A percentile compares a stretch with the other conserved stretches of the same genome.
phyloP scores from a whole-genome alignment of 2,329 filamentous ascomycete genomes.

The Cladosporium phlei region DNA sequence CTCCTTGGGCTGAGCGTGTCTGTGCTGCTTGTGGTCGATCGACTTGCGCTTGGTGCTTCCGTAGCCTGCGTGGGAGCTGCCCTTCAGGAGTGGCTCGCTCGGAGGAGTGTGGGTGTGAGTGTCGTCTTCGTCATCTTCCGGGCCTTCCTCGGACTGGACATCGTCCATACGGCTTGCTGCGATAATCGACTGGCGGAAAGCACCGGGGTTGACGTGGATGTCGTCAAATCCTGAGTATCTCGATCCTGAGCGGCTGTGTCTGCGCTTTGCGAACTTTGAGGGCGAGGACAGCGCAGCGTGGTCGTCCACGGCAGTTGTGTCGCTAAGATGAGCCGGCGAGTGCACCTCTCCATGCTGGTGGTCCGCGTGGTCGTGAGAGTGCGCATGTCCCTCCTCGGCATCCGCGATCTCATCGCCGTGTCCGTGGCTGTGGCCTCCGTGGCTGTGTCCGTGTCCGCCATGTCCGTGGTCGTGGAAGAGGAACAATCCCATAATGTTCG shows the following conservation, averaged over 20 bases:
- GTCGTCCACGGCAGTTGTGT: slow-evolving; percentile 27
- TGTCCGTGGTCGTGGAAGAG: slow-evolving; percentile 93
- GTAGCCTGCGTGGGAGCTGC: slow-evolving; percentile 28
- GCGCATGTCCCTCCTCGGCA: slow-evolving; percentile 51
- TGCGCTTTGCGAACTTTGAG: slow-evolving; percentile 50
- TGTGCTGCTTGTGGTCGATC: slow-evolving; percentile 53
- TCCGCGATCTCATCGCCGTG: slow-evolving; percentile 38
- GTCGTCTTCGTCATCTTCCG: slow-evolving; percentile 40
- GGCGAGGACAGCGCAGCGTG: slow-evolving; percentile 8
- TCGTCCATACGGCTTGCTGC: slow-evolving; percentile 65
- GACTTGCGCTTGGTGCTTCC: slow-evolving; percentile 28
- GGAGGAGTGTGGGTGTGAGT: slow-evolving; percentile 26
- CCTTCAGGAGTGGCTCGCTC: slow-evolving; percentile 31
- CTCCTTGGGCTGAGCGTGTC: slow-evolving; percentile 73
- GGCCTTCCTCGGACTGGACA: slow-evolving; percentile 51
- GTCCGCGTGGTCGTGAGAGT: slow-evolving; percentile 54
- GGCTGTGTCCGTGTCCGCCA: slow-evolving; percentile 56
- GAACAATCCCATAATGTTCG: slow-evolving; percentile 82
- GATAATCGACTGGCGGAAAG: slow-evolving; percentile 89
- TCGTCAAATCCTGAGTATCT: slow-evolving; percentile 58
- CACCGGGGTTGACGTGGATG: slow-evolving; percentile 81
- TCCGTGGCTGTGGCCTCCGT: slow-evolving; percentile 44
- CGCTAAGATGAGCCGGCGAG: slow-evolving; percentile 26
- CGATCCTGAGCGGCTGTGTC: slow-evolving; percentile 58
- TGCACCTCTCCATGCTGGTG: slow-evolving; percentile 41